Conservation (phyloP, 129 eudicot genomes). For the Silybum marianum region DNA sequence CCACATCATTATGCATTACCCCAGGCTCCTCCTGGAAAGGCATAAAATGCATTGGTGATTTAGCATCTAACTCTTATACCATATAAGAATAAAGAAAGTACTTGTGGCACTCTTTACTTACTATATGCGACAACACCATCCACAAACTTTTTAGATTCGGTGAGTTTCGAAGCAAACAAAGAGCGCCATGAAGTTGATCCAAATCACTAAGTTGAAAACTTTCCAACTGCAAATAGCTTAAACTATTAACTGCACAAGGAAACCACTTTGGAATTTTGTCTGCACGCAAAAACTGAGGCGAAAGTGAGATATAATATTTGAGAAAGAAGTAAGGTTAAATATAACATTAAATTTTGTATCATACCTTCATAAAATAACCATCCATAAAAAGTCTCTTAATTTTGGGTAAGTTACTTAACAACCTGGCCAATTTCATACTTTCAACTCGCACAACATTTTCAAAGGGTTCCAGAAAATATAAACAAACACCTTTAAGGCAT, state of each 20-base stretch:
- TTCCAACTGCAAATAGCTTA: neutral
- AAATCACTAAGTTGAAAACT: conserved; percentile 2
- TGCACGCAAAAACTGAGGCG: neutral
- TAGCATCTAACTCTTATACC: neutral
- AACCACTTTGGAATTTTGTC: conserved; percentile 22
- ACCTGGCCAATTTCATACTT: neutral
- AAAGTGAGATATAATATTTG: neutral
- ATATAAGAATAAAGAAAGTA: neutral
- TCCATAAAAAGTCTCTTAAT: neutral
- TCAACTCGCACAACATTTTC: neutral
- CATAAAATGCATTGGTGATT: neutral
- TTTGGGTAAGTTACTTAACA: neutral
- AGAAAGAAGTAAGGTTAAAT: too few relatives aligned
- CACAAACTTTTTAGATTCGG: too few relatives aligned
- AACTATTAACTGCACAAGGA: neutral
- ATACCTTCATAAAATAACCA: neutral
- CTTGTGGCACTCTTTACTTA: too few relatives aligned
- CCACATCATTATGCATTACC: neutral
- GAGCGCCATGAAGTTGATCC: conserved; percentile 20
- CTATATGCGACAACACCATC: too few relatives aligned
- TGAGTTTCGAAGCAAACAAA: conserved; percentile 12
- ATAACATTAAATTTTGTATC: neutral
- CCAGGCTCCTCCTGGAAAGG: neutral
- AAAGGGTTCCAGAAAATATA: neutral
- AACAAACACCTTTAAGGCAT: too few relatives aligned